Conservation (phyloP, 2,329 filamentous ascomycete species). For the Truncatella angustata region DNA sequence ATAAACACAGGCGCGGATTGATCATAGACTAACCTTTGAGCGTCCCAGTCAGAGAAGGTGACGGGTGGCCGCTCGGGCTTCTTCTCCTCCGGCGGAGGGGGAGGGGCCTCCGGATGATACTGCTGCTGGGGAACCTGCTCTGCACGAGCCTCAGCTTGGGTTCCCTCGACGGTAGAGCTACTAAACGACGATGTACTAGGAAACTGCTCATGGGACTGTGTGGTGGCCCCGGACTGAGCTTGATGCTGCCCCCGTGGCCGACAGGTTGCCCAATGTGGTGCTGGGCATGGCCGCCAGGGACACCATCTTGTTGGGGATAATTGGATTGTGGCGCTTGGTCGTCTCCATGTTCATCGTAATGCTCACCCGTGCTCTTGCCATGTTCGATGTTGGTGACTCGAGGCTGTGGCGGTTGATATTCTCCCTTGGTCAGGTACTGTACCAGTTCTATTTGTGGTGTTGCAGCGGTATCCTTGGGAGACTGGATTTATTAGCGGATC, state of each 20-base stretch:
- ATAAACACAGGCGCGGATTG: neutral
- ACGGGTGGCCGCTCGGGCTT: constrained; percentile 32
- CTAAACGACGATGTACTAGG: constrained; percentile 25
- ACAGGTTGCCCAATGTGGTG: constrained; percentile 15
- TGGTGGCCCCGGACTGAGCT: constrained; percentile 20
- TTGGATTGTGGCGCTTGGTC: constrained; percentile 9
- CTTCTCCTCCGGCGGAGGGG: constrained; percentile 34
- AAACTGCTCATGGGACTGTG: constrained; percentile 19
- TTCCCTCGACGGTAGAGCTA: constrained; percentile 40
- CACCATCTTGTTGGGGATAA: constrained; percentile 16
- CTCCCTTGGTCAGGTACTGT: constrained; percentile 54
- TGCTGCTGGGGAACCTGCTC: constrained; percentile 33
- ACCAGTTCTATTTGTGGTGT: constrained; percentile 35
- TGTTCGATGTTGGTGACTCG: constrained; percentile 16
- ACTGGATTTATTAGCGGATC: constrained; percentile 19
- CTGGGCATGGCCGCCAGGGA: constrained; percentile 14
- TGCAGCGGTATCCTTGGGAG: constrained; percentile 11
- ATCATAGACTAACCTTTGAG: constrained; percentile 44
- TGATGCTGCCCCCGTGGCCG: constrained; percentile 13
- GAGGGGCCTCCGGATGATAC: constrained; percentile 30
- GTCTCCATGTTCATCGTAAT: constrained; percentile 23
- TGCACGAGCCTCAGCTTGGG: constrained; percentile 47
- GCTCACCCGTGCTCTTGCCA: constrained; percentile 30
- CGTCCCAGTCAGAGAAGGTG: constrained; percentile 46
- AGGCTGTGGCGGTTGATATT: constrained; percentile 39